These are phyloP conservation scores for Aspergillus thermomutatus DNA, from an alignment of 2,329 filamentous ascomycete genomes.

Conservation along the genomic window DNA sequence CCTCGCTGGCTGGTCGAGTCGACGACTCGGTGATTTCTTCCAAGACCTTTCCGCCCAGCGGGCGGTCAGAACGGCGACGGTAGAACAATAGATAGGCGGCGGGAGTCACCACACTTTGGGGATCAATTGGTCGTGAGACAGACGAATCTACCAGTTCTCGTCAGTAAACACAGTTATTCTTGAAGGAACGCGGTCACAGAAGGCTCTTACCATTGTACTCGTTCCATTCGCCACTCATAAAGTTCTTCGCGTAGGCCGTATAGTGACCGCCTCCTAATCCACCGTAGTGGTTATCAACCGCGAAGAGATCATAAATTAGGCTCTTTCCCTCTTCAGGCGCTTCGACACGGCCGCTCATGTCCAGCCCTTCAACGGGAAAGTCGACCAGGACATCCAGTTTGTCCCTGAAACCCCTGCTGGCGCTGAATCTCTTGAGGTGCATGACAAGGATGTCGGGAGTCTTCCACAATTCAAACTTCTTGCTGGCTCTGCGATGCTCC, in stretches of 20 bases:
- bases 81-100: conserved; percentile 96
- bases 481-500: conserved; percentile 84
- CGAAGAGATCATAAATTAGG: conserved; percentile 88
- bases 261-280: conserved; percentile 94
- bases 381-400: conserved; percentile 90
- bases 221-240: conserved; percentile 85
- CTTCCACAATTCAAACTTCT: conserved; percentile 97
- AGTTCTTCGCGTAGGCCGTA: conserved; percentile 91
- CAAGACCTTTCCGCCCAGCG: conserved; percentile 76
- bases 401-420: conserved; percentile 74
- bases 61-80: conserved; percentile 71
- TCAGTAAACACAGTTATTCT: conserved; percentile 38
- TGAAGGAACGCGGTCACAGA: background rate
- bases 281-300: conserved; percentile 93
- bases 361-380: conserved; percentile 83
- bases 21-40: conserved; percentile 66
- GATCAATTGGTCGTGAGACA: conserved; percentile 60
- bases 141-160: conserved; percentile 61
- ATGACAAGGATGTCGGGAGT: conserved; percentile 91
- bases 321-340: conserved; percentile 76
- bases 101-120: conserved; percentile 63
- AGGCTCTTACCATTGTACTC: conserved; percentile 80
- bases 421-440: conserved; percentile 93
- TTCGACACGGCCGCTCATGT: conserved; percentile 75
- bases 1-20: conserved; percentile 50